phyloP scores from a whole-genome alignment of 2,329 filamentous ascomycete genomes.

The Elsinoe ampelina region DNA sequence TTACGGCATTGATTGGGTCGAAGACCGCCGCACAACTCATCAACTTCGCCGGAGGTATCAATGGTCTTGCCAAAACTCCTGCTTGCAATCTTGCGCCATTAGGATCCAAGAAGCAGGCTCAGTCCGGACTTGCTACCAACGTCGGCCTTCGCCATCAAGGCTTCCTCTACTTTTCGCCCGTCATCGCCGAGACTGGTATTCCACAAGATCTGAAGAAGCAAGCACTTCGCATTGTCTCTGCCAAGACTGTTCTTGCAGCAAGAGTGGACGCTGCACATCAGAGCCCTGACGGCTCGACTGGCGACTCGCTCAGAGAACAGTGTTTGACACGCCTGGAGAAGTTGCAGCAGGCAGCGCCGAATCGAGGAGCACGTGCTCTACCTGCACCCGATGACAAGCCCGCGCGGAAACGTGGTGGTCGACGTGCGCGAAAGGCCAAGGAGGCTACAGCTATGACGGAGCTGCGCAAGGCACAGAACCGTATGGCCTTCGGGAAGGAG shows the following conservation, averaged over 20 bases:
- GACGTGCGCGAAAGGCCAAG: slow-evolving; percentile 86
- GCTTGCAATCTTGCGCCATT: slow-evolving; percentile 87
- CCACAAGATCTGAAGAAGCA: slow-evolving; percentile 82
- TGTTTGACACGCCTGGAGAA: slow-evolving; percentile 85
- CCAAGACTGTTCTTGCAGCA: slow-evolving; percentile 87
- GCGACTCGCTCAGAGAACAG: slow-evolving; percentile 70
- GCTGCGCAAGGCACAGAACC: slow-evolving; percentile 88
- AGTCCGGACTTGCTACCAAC: slow-evolving; percentile 81
- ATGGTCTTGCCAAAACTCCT: slow-evolving; percentile 81
- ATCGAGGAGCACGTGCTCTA: slow-evolving; percentile 76
- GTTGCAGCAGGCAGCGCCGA: slow-evolving; percentile 80
- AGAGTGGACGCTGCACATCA: slow-evolving; percentile 81
- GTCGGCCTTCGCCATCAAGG: slow-evolving; percentile 85
- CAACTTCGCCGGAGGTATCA: slow-evolving; percentile 82
- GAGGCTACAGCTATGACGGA: slow-evolving; percentile 97
- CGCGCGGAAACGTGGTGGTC: slow-evolving; percentile 80
- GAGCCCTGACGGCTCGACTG: slow-evolving; percentile 70
- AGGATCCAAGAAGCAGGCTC: slow-evolving; percentile 78
- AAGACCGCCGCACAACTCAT: slow-evolving; percentile 93
- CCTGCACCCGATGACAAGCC: slow-evolving; percentile 95
- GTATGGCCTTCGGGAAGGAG: slow-evolving; percentile 91
- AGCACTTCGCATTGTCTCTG: slow-evolving; percentile 88
- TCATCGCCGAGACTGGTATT: slow-evolving; percentile 62
- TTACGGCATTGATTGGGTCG: slow-evolving; percentile 83
- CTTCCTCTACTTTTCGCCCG: slow-evolving; percentile 83